Base-by-base conservation (phyloP, 2,329 filamentous ascomycete genomes). In the Westerdykella sp. region DNA sequence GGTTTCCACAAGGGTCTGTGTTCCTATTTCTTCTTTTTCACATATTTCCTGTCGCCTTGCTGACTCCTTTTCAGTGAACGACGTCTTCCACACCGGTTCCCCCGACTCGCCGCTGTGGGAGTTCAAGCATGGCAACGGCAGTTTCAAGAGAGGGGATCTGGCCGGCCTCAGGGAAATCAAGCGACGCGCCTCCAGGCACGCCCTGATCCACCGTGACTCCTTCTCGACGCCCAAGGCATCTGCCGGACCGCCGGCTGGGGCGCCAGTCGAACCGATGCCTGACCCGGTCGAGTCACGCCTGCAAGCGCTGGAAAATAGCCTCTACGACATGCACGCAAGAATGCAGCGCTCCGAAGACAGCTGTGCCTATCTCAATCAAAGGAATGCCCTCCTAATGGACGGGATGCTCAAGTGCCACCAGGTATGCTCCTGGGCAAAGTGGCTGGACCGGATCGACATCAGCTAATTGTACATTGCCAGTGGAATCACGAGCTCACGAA, bases 61-160 rank as follows among this genome's bases (percentile, higher is more conserved):
- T 57, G 35, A 59, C 39, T 22, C 12, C 15, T 37, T 40, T 41
- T 45, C 58, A 96, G 93, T 97, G 59, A 96, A 93, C 73, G 93
- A 98, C 66, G 93, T 97, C 16, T 98, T 97, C 63, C 91, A 97
- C 66, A 95, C 89, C 4, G 89, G 88, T 10, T 90, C 86, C 35
- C 89, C 91, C 11, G 93, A 97, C 60, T 89, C 89, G 15, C 89
- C 91, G 1, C 73, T 98, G 23, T 98, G 93, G 93, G 93, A 98
- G 65, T 98, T 98, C 69, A 97, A 96, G 68, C 93, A 98, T 62
- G 93, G 93, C 41, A 94, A 91, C 59, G 91, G 91, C 41, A 97
- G 86, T 65, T 98, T 98, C 73, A 97, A 95, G 69, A 83, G 90
- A 51, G 93, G 93, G 31, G 91, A 98, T 65, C 73, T 98, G 18